Percentiles rank a stretch among this genome's conserved stretches.
Conservation (phyloP, 2,329 filamentous ascomycete species). For the Paraphoma chrysanthemicola region DNA sequence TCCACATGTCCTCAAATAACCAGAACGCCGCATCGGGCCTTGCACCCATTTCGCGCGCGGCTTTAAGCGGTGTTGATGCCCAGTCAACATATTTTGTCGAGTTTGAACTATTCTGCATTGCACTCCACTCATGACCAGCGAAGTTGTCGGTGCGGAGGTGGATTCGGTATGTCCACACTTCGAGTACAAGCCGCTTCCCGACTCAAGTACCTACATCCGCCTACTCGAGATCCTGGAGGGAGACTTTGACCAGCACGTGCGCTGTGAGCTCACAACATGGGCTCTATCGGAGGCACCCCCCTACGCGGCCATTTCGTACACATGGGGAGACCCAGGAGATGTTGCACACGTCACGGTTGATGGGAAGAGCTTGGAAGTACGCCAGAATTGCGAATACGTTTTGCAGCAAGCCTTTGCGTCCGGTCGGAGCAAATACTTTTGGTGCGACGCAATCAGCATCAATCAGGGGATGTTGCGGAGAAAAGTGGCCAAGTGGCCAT, state of each 20-base stretch:
- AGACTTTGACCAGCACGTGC: not conserved
- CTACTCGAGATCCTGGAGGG: not conserved
- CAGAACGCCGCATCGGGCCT: too few relatives aligned
- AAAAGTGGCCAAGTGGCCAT: not conserved
- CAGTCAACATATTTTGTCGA: too few relatives aligned
- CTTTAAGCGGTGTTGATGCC: too few relatives aligned
- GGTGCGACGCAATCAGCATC: not conserved
- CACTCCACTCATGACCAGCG: too few relatives aligned
- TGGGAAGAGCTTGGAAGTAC: not conserved
- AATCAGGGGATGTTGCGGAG: not conserved
- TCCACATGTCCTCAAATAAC: too few relatives aligned
- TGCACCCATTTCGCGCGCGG: too few relatives aligned
- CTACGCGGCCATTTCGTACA: not conserved
- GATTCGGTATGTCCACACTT: not conserved
- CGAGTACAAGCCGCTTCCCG: not conserved
- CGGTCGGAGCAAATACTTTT: not conserved
- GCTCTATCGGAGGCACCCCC: not conserved
- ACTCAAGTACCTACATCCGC: not conserved
- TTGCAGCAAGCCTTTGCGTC: not conserved
- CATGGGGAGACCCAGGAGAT: not conserved
- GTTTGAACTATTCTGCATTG: too few relatives aligned
- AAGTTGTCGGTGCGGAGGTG: too few relatives aligned
- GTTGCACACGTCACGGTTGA: not conserved
- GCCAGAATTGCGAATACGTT: not conserved
- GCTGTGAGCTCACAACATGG: not conserved